Evolutionary conservation across 2,329 filamentous ascomycete species (phyloP), one percentile per base, ranked within the genome.

Genomic region (Calonectria fujianensis): DNA sequence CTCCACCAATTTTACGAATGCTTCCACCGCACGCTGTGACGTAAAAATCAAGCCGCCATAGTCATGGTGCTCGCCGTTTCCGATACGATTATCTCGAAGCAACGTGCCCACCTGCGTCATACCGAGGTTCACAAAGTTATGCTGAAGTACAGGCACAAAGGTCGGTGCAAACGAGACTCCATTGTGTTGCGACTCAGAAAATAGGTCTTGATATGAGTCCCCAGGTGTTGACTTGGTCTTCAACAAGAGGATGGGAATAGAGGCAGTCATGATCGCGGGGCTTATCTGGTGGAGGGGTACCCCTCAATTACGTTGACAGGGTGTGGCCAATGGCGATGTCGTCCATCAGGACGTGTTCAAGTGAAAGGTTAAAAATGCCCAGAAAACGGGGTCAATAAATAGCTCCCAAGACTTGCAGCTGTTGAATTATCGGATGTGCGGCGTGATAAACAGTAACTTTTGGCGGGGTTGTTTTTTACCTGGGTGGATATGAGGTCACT

Each of bases 21-120:
- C 94, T 82, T 97, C 95, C 3, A 97, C 95, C 1, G 95, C 94
- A 64, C 95, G 90, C 83, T 97, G 95, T 10, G 94, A 96, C 2
- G 95, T 97, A 82, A 97, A 96, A 65, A 97, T 93, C 73, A 96
- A 86, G n/a, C 94, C 95, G 7, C 94, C 94, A 81, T 95, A 96
- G 18, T 85, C 79, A 51, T 84, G 83, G 3, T 82, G 85, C 0
- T 80, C 51, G 0, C 66, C 67, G n/a, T 74, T 75, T 59, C 86
- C 85, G 74, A 93, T 88, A 20, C 81, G 77, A 31, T 82, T 84
- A 1, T 81, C 77, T 13, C 79, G 81, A 13, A 96, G 87, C 20
- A 92, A 82, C 4, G 84, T 80, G 37, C 87, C 86, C 29, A 96
- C 85, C 54, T 85, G 84, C 35, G 85, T 82, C 79, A 95, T 85